phyloP scores from a whole-genome alignment of 768 basidiomycete species.

The Hemileccinum impolitum region DNA sequence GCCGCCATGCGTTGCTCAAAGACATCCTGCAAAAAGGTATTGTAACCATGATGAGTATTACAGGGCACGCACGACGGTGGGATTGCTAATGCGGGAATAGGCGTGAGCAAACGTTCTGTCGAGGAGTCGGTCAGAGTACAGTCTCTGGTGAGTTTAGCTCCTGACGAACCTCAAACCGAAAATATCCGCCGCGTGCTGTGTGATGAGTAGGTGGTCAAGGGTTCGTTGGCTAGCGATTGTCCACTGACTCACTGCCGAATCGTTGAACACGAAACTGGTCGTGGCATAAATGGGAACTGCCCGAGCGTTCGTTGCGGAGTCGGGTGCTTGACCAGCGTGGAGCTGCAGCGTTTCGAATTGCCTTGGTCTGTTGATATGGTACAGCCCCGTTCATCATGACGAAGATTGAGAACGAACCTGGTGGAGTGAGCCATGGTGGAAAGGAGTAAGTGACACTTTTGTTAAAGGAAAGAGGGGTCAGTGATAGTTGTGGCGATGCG shows the following conservation, averaged over 20 bases:
- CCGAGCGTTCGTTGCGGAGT: conserved; percentile 64
- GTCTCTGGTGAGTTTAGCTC: too few relatives aligned
- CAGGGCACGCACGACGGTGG: conserved; percentile 15
- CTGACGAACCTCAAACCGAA: conserved; percentile 11
- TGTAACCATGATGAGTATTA: too few relatives aligned
- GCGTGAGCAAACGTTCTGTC: conserved; percentile 6
- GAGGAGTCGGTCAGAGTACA: neutral
- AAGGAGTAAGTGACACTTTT: too few relatives aligned
- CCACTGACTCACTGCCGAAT: conserved; percentile 45
- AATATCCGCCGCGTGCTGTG: conserved; percentile 13
- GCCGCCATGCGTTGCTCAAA: conserved; percentile 79
- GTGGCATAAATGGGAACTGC: conserved; percentile 77
- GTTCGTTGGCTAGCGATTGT: neutral
- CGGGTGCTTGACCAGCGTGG: conserved; percentile 67
- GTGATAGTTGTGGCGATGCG: too few relatives aligned
- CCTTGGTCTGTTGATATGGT: neutral
- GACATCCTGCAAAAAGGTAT: conserved; percentile 47
- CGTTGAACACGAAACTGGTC: conserved; percentile 71
- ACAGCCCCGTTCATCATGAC: too few relatives aligned
- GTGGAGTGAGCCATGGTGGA: neutral
- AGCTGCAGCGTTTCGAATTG: conserved; percentile 81
- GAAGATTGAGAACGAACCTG: neutral
- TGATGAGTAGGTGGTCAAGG: neutral
- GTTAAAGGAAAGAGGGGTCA: too few relatives aligned
- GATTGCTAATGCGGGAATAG: conserved; percentile 22